Evolutionary conservation across 306 rosid genomes (phyloP).

Genomic region (Glycine tomentella): DNA sequence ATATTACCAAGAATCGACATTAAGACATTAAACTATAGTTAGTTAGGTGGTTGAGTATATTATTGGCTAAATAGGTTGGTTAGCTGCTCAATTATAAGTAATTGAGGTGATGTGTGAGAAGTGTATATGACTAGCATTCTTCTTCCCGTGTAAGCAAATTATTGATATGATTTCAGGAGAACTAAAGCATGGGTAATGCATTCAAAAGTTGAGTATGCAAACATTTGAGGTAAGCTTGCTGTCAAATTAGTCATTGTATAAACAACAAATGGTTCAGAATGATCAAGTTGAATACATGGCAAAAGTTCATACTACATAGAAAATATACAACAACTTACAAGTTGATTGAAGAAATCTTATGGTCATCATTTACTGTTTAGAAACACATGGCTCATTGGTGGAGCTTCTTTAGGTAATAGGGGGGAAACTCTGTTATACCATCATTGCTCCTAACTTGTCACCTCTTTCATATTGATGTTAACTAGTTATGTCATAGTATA

Average conservation of each 20-base stretch:
- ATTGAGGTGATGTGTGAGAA: neutral
- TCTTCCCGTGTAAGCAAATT: conserved; percentile 10
- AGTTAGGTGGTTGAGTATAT: conserved; percentile 12
- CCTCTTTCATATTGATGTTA: conserved; percentile 5
- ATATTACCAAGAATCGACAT: too few species aligned
- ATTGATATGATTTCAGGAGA: conserved; percentile 33
- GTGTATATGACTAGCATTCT: neutral
- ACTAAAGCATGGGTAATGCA: conserved; percentile 4
- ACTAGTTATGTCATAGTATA: neutral
- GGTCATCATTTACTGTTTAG: conserved; percentile 13
- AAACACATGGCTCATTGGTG: conserved; percentile 3
- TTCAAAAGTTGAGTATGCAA: conserved; percentile 28
- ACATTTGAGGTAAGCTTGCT: conserved; percentile 35
- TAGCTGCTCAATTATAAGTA: conserved; percentile 1
- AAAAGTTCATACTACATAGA: conserved; percentile 4
- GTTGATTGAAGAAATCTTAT: conserved; percentile 32
- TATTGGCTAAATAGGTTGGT: conserved; percentile 20
- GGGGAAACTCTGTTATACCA: neutral
- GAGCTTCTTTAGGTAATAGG: conserved; percentile 14
- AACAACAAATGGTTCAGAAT: conserved; percentile 23
- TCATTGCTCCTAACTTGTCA: conserved; percentile 18
- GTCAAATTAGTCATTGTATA: conserved; percentile 5
- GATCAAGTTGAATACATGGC: conserved; percentile 19
- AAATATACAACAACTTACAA: conserved; percentile 32
- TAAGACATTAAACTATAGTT: neutral